Evolutionary conservation across 2,329 filamentous ascomycete genomes (phyloP), one percentile per base, ranked within the genome.

Genomic region (Rhexocercosporidium sp.): DNA sequence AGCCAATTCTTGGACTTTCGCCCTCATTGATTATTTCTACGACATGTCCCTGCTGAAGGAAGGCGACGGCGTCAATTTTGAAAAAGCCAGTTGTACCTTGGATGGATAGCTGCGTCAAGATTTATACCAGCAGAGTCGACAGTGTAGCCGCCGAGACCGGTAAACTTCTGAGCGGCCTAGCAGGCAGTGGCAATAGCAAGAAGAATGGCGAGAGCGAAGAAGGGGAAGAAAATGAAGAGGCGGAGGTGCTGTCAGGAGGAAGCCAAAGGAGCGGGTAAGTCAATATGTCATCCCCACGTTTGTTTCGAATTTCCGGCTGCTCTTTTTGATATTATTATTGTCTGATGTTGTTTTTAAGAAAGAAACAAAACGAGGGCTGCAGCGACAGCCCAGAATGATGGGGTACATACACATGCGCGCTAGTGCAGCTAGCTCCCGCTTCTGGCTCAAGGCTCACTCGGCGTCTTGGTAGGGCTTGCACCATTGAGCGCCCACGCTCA

Each of bases 1-100:
- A 59, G 89, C 91, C 67, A 99, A 99, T 80, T 97, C 94, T 34
- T 99, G 96, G 96, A 98, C 98, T 79, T 98, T 99, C 81, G 96
- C 96, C n/a, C 87, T 99, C n/a, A 99, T 99, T 77, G 96, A 99
- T 80, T 99, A 99, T 81, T 99, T 99, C 76, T 95, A 99, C 79
- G 96, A 99, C 77, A 98, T 99, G 96, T 97, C 94, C 1, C 83
- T 99, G 53, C 84, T 99, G 57, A 97, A 97, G 78, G 96, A 99
- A 77, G 96, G 96, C 34, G 94, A 99, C 71, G 92, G 94, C 16
- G 94, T 99, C 80, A 99, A 99, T 78, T 99, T 99, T 75, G 96
- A 99, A 78, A 97, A 97, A 79, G 96, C 96, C 67, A 97, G 94
- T 81, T 98, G 94, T 81, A 99, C 96, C 0, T 85, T 99, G 20